These are phyloP conservation scores for Kitagawia praeruptora DNA, from an alignment of 129 eudicot genomes.

Conservation along the genomic window DNA sequence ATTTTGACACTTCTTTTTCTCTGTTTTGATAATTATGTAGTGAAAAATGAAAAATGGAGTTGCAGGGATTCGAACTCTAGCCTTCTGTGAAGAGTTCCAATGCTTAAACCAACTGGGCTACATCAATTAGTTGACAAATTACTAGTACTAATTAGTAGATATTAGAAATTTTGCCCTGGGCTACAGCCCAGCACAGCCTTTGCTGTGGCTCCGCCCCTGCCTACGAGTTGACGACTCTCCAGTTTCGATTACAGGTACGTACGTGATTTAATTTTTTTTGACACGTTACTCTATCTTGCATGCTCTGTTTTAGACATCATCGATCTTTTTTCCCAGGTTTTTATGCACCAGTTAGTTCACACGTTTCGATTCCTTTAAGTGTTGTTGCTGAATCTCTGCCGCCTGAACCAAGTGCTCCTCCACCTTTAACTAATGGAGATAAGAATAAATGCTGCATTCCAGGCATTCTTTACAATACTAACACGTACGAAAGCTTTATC, in stretches of 20 bases:
- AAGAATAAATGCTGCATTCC: slow-evolving; percentile 80
- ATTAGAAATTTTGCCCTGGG: no score
- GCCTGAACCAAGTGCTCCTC: slow-evolving; percentile 44
- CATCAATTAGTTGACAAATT: no score
- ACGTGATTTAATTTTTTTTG: neutral
- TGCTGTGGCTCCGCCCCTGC: no score
- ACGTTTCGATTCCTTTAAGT: slow-evolving; percentile 65
- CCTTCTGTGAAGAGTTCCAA: no score
- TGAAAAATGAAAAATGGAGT: no score
- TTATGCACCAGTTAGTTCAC: slow-evolving; percentile 47
- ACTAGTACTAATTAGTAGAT: no score
- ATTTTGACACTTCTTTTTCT: no score
- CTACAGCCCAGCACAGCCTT: no score
- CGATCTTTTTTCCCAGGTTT: slow-evolving; percentile 39
- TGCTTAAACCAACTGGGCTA: no score
- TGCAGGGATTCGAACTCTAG: no score
- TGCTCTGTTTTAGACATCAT: slow-evolving; percentile 3
- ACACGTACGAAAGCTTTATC: slow-evolving; percentile 71
- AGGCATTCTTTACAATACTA: slow-evolving; percentile 71
- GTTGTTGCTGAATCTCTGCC: slow-evolving; percentile 76
- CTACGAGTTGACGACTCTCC: slow-evolving; percentile 77
- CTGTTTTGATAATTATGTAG: no score
- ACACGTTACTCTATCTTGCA: no score
- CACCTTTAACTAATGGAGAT: slow-evolving; percentile 42
- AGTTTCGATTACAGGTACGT: slow-evolving; percentile 59